Evolutionary conservation across 108 stramenopile species (phyloP).

Genomic region (Pseudonitzschia delicatissima): DNA sequence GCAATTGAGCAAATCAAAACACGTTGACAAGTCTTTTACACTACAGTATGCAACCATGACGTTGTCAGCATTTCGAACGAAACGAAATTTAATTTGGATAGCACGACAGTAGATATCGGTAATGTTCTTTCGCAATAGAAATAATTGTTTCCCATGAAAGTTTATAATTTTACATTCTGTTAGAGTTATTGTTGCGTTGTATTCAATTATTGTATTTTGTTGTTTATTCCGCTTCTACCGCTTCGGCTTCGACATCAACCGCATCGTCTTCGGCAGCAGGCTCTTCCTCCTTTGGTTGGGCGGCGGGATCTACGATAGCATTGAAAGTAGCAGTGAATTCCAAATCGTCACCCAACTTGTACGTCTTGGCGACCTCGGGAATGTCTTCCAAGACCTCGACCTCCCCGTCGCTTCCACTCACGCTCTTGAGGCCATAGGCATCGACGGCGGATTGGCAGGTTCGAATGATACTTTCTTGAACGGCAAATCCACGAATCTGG

Average conservation of each 20-base stretch:
- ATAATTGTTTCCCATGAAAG: no score
- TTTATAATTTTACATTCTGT: background rate
- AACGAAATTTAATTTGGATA: no score
- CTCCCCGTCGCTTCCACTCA: slow-evolving; percentile 48
- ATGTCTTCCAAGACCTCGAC: slow-evolving; percentile 75
- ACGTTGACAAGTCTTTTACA: no score
- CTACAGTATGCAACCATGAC: no score
- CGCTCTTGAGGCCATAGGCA: slow-evolving; percentile 73
- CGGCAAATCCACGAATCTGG: slow-evolving; percentile 74
- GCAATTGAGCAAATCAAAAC: no score
- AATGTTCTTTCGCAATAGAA: no score
- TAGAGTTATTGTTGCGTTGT: no score
- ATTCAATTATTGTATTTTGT: no score
- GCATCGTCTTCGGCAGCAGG: background rate
- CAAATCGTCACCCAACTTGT: slow-evolving; percentile 65
- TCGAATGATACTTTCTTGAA: slow-evolving; percentile 77
- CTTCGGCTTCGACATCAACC: background rate
- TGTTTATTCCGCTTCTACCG: background rate
- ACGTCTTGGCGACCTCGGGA: slow-evolving; percentile 66
- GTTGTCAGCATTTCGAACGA: no score
- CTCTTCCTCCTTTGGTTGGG: background rate
- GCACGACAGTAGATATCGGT: no score
- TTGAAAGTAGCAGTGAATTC: slow-evolving; percentile 75
- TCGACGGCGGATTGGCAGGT: slow-evolving; percentile 69
- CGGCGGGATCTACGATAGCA: slow-evolving; percentile 51